Percentiles rank a stretch among this genome's conserved stretches.
Evolutionary conservation across 1,284 basidiomycete genomes (phyloP).

Genomic region (Pseudozyma sp.): DNA sequence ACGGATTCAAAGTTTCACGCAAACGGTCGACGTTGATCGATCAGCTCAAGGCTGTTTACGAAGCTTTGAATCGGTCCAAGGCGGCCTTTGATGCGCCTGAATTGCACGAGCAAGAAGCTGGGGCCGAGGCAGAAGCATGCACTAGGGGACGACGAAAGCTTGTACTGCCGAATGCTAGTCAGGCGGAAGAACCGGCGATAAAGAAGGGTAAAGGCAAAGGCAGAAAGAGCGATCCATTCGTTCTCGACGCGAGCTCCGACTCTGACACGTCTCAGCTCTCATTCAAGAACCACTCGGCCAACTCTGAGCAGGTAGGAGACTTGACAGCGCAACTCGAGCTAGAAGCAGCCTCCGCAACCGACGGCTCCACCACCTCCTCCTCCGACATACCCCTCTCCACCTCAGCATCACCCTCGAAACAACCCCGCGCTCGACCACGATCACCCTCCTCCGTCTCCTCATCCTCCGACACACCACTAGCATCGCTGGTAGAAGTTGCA

Average conservation of each 20-base stretch:
- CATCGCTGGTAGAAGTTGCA: not conserved
- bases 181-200: not conserved
- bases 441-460: slow-evolving; percentile 15
- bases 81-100: slow-evolving; percentile 4
- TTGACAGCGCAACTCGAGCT: slow-evolving; percentile 26
- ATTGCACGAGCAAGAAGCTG: not conserved
- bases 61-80: slow-evolving; percentile 14
- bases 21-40: slow-evolving; percentile 34
- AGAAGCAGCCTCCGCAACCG: slow-evolving; percentile 29
- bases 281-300: not conserved
- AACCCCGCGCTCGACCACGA: slow-evolving; percentile 2
- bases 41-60: slow-evolving; percentile 34
- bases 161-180: slow-evolving; percentile 3
- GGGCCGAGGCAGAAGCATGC: not conserved
- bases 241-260: slow-evolving; percentile 22
- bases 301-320: slow-evolving; percentile 16
- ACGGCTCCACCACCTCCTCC: slow-evolving; percentile 8
- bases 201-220: slow-evolving; percentile 27
- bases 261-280: slow-evolving; percentile 6
- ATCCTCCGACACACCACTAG: slow-evolving; percentile 23
- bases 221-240: slow-evolving; percentile 39
- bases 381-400: slow-evolving; percentile 15
- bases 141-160: slow-evolving; percentile 3
- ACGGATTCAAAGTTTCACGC: slow-evolving; percentile 45
- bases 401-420: slow-evolving; percentile 7